Percentiles rank a stretch among this genome's conserved stretches.
Evolutionary conservation across 2,329 filamentous ascomycete genomes (phyloP).

Genomic region (Claviceps digitariae): DNA sequence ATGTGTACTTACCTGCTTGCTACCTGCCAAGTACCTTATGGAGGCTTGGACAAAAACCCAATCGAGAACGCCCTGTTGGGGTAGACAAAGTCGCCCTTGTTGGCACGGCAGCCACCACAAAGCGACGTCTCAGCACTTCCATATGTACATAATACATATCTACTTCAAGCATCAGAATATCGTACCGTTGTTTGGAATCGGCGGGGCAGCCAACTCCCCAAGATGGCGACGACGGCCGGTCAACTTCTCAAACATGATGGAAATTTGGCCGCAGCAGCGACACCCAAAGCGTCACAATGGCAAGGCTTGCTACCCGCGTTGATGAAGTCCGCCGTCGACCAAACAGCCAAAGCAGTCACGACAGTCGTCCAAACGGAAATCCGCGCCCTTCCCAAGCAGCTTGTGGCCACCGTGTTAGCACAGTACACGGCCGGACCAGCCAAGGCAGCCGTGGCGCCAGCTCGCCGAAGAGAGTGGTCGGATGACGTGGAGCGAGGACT

Average conservation of each 20-base stretch:
- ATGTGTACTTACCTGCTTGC: no score
- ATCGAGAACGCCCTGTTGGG: not conserved
- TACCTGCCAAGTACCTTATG: no score
- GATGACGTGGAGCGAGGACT: conserved; percentile 1
- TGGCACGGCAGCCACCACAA: not conserved
- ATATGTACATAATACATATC: not conserved
- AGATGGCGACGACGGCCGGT: conserved; percentile 1
- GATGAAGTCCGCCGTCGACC: conserved; percentile 6
- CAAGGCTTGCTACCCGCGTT: conserved; percentile 4
- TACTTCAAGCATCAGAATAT: not conserved
- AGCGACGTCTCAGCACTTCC: not conserved
- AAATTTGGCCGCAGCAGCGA: not conserved
- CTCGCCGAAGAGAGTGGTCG: not conserved
- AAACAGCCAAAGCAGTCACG: conserved; percentile 6
- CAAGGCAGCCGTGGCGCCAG: not conserved
- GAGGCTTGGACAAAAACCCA: no score
- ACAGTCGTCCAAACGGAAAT: conserved; percentile 6
- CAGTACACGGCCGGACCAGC: not conserved
- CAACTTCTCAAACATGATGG: conserved; percentile 4
- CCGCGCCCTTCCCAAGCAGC: conserved; percentile 5
- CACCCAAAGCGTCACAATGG: not conserved
- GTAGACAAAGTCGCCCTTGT: not conserved
- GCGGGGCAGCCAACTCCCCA: not conserved
- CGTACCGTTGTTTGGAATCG: not conserved
- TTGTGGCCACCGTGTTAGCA: conserved; percentile 4